Evolutionary conservation across 805 yeast species (phyloP), one percentile per base, ranked within the genome.

Genomic region (Suhomyces prunicola): DNA sequence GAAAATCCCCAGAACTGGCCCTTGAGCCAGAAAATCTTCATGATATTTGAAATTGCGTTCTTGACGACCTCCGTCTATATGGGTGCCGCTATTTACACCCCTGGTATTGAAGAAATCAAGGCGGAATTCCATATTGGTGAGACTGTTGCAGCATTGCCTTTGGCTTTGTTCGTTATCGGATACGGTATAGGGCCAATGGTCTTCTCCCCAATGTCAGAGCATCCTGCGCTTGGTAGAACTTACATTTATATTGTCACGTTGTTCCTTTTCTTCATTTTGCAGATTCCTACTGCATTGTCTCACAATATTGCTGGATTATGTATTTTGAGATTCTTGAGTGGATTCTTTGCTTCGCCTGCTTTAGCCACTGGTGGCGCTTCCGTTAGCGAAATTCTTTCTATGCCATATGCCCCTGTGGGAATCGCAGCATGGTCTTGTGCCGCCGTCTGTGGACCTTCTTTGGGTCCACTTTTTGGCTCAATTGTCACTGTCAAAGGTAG

Each of bases 1-100:
- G 83, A 79, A 53, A 67, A 80, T 57, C 89, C 90, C 0, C 60
- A 67, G 19, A 82, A 82, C 60, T 85, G 89, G 89, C 71, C 84
- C 0, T 26, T 61, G 0, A 46, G 54, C 33, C 70, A 74, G 48
- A 81, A 79, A 60, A 35, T 64, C 2, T 47, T 78, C 27, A 69
- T 79, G 40, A 62, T 76, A 4, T 6, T 63, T 1, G 71, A 75
- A 56, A 69, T 81, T 10, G 69, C 79, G 6, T 54, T 81, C 42
- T 64, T 81, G 47, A 77, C 86, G 3, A 66, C 76, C 9, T 68
- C 83, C 4, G 79, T 81, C 0, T 83, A 84, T 53, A 78, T 81
- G 73, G 84, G 83, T 13, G 76, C 86, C 1, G 80, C 87, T 3
- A 71, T 82, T 27, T 76, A 78, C 55, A 74, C 86, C 0, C 86